These are phyloP conservation scores for Grosmannia penicillata DNA, from an alignment of 2,329 filamentous ascomycete genomes.

Conservation along the genomic window DNA sequence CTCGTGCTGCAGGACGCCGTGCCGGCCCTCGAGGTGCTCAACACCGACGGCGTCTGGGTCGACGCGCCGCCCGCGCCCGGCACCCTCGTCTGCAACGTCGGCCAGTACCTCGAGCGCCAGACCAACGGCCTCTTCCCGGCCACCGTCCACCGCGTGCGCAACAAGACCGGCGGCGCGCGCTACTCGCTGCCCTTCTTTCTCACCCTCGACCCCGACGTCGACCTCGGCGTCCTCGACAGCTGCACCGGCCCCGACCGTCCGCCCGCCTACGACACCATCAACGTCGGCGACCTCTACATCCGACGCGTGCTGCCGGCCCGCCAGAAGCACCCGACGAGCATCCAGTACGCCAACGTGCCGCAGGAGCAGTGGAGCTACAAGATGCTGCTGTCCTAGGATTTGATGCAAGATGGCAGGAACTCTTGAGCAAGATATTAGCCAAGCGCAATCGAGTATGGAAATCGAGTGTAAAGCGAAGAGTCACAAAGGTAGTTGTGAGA, in stretches of 20 bases:
- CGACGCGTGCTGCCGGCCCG: slow-evolving; percentile 1
- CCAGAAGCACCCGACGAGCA: slow-evolving; percentile 2
- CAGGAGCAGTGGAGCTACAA: slow-evolving; percentile 1
- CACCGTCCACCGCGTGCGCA: slow-evolving; percentile 35
- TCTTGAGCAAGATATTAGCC: no score
- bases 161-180: slow-evolving; percentile 23
- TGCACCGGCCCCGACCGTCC: neutral
- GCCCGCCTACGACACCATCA: neutral
- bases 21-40: slow-evolving; percentile 26
- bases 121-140: slow-evolving; percentile 31
- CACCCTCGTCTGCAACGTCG: slow-evolving; percentile 33
- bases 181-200: slow-evolving; percentile 44
- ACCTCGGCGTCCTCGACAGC: neutral
- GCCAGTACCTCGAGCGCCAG: slow-evolving; percentile 34
- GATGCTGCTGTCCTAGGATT: neutral
- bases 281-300: slow-evolving; percentile 1
- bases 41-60: slow-evolving; percentile 21
- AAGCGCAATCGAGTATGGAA: no score
- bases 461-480: no score
- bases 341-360: slow-evolving; percentile 1
- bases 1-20: slow-evolving; percentile 29
- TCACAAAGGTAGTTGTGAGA: no score
- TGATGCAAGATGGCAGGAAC: no score
- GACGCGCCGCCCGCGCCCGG: slow-evolving; percentile 4
- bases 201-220: slow-evolving; percentile 27